Percentiles rank a stretch among this genome's conserved stretches.
Conservation (phyloP, 2,329 filamentous ascomycete genomes). For the Trichophyton benhamiae region DNA sequence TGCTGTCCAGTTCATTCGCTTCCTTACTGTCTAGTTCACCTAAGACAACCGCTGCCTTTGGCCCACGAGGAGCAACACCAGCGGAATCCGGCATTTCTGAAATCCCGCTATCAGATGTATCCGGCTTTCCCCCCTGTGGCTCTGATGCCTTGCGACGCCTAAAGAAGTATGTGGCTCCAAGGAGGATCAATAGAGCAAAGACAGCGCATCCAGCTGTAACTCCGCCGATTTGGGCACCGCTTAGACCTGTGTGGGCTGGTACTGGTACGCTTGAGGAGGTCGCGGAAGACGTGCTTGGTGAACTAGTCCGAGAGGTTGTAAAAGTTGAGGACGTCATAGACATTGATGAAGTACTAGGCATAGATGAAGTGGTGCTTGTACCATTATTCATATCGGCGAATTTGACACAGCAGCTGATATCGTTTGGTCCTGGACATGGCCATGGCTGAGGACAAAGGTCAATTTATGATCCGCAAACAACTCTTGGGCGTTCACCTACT, state of each 20-base stretch:
- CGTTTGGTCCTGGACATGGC: constrained; percentile 1
- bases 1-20: not conserved
- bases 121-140: not conserved
- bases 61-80: not conserved
- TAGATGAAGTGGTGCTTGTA: not conserved
- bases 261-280: not conserved
- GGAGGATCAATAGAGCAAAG: constrained; percentile 55
- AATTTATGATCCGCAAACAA: not conserved
- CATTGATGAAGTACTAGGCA: not conserved
- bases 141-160: not conserved
- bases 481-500: not conserved
- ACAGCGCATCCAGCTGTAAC: constrained; percentile 71
- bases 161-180: constrained; percentile 50
- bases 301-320: not conserved
- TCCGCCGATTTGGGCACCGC: constrained; percentile 62
- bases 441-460: not conserved
- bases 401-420: constrained; percentile 3
- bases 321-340: not conserved
- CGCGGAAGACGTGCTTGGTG: not conserved
- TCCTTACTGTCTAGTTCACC: not conserved
- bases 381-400: not conserved
- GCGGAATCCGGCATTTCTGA: constrained; percentile 6
- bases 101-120: not conserved
- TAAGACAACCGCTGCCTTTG: not conserved
- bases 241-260: constrained; percentile 39